These are phyloP conservation scores for Nadsonia fulvescens DNA, from an alignment of 805 yeast genomes.

Conservation along the genomic window DNA sequence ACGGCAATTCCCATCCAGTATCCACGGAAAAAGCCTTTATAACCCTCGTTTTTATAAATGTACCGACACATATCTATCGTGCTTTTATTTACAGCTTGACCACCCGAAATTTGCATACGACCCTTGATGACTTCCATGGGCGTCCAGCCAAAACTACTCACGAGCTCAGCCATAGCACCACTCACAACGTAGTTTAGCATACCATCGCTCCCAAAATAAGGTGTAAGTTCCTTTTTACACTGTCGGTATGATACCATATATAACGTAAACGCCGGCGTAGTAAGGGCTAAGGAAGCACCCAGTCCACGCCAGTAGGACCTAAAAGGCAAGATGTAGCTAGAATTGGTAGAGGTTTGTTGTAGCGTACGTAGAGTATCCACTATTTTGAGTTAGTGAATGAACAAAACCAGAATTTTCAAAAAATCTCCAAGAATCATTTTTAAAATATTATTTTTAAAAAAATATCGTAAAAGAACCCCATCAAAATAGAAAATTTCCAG, in stretches of 20 bases:
- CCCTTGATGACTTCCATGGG: constrained; percentile 30
- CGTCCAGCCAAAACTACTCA: constrained; percentile 24
- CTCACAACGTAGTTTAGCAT: constrained; percentile 19
- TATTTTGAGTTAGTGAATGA: constrained; percentile 5
- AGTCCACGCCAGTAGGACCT: constrained; percentile 24
- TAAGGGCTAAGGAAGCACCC: constrained; percentile 20
- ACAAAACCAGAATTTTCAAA: background rate
- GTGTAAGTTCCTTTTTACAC: constrained; percentile 20
- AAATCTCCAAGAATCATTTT: background rate
- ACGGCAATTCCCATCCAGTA: constrained; percentile 11
- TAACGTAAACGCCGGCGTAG: constrained; percentile 25
- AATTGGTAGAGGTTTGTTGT: constrained; percentile 23
- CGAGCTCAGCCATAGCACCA: constrained; percentile 23
- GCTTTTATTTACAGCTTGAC: constrained; percentile 5
- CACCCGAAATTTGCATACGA: constrained; percentile 21
- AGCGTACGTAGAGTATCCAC: constrained; percentile 25
- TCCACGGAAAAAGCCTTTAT: constrained; percentile 10
- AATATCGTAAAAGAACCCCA: background rate
- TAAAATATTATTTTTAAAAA: background rate
- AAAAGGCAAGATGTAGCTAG: constrained; percentile 20
- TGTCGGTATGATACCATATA: constrained; percentile 24
- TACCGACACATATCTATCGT: constrained; percentile 10
- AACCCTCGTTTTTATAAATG: constrained; percentile 8
- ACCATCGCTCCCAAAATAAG: constrained; percentile 19
- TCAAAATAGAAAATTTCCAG: no score